Percentiles rank a stretch among this genome's conserved stretches.
phyloP scores from a whole-genome alignment of 2,329 filamentous ascomycete genomes.

The Rhinocladiella similis region DNA sequence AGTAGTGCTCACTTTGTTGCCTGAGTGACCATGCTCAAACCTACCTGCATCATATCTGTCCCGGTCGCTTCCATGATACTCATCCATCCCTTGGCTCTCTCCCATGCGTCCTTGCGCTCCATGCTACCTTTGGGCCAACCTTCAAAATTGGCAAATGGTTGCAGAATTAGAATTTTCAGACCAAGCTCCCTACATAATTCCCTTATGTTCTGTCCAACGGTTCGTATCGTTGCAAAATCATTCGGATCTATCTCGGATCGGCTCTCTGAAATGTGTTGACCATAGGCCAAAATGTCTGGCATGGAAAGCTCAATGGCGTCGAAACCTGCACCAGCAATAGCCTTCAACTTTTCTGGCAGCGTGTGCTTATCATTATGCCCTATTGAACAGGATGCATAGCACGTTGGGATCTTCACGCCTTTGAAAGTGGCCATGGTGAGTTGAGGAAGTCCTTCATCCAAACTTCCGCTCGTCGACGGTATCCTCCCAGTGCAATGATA shows the following conservation, averaged over 20 bases:
- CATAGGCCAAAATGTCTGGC: constrained; percentile 68
- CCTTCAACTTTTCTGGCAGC: constrained; percentile 40
- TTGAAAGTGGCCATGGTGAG: constrained; percentile 18
- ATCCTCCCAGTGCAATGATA: too few species aligned
- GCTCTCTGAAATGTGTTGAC: constrained; percentile 46
- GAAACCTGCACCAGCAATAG: constrained; percentile 48
- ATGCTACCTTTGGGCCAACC: constrained; percentile 63
- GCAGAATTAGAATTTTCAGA: constrained; percentile 68
- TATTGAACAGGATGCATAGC: constrained; percentile 47
- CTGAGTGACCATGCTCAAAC: constrained; percentile 12
- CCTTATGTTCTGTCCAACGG: constrained; percentile 56
- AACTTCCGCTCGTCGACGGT: too few species aligned
- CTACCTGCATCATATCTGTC: constrained; percentile 69
- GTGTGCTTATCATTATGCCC: constrained; percentile 37
- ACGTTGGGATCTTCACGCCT: constrained; percentile 35
- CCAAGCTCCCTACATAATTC: constrained; percentile 54
- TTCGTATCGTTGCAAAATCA: constrained; percentile 60
- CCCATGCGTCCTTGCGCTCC: constrained; percentile 63
- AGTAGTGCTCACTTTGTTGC: neutral
- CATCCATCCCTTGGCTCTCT: constrained; percentile 66
- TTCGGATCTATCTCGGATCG: constrained; percentile 54
- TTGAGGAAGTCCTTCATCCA: neutral
- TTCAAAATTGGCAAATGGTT: constrained; percentile 76
- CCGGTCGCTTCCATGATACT: constrained; percentile 69
- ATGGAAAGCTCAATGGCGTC: constrained; percentile 72